A percentile compares a stretch with the other conserved stretches of the same genome.
These are phyloP conservation scores for Theobroma grandiflorum DNA, from an alignment of 441 rosid species.

Conservation along the genomic window DNA sequence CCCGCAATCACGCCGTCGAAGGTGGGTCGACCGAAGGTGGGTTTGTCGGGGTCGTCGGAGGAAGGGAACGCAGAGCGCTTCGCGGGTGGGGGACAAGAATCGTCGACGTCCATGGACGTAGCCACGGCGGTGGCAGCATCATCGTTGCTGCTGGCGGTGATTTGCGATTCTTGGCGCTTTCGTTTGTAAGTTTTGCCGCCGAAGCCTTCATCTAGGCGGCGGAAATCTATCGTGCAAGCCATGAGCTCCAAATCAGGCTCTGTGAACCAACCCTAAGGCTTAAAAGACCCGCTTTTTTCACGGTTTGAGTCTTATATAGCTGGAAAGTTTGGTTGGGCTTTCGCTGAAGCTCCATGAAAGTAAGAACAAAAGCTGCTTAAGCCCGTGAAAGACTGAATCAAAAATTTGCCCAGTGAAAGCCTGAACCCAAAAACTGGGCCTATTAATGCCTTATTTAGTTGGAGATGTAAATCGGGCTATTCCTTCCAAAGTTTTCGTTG, in stretches of 20 bases:
- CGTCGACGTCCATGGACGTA: conserved; percentile 67
- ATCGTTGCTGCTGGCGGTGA: conserved; percentile 27
- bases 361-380: no score
- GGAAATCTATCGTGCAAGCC: conserved; percentile 92
- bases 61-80: conserved; percentile 83
- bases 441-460: no score
- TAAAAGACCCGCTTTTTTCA: no score
- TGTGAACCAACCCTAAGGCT: no score
- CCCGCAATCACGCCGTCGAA: conserved; percentile 96
- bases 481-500: no score
- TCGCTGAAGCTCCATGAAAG: neutral
- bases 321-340: no score
- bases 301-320: no score
- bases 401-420: no score
- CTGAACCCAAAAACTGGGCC: no score
- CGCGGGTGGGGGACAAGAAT: conserved; percentile 53
- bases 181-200: conserved; percentile 95
- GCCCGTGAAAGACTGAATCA: no score
- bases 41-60: conserved; percentile 68
- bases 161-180: conserved; percentile 61
- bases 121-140: neutral
- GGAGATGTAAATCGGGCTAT: no score
- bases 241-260: conserved; percentile 30
- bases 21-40: conserved; percentile 65
- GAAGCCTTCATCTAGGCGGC: conserved; percentile 89